Base-by-base conservation (phyloP, 2,329 filamentous ascomycete genomes). In the Sporothrix schenckii region DNA sequence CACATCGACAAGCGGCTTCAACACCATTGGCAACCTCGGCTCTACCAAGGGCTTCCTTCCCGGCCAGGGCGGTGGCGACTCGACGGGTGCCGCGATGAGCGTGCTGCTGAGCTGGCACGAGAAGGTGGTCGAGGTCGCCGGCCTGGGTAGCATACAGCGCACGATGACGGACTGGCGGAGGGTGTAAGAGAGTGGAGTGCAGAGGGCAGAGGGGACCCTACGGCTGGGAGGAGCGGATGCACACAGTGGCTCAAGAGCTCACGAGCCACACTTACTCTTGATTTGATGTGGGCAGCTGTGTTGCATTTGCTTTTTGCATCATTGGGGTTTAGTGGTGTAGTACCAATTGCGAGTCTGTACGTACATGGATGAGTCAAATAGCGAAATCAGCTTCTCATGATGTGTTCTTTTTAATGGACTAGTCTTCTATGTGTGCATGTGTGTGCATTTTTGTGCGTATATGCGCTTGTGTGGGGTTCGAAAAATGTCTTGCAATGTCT, bases 41-140 rank as follows among this genome's bases (percentile, higher is more conserved):
- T 47, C 21, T 39, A 14, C 47, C 47, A 66, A 66, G 63, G 44
- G 61, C 61, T 66, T 53, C 47, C 30, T 66, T 11, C 10, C 47
- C 81, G 88, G 69, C 84, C 87, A 9, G 84, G 83, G 34, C 10
- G 78, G 83, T 50, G 87, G 83, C 78, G 88, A 90, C 78, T 91
- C 92, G 61, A 90, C 92, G 73, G 92, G 92, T 49, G 90, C 93
- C 70, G 91, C 91, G 69, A 98, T 98, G 95, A 98, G 95, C 78
- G 95, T 99, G 67, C 80, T 99, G 78, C 84, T 99, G 75, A 97
- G 93, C 81, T 99, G 95, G 95, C 95, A 99, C 79, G 95, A 99
- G 85, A 99, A 97, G 87, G 87, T 97, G 73, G 93, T 98, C 4
- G 95, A 99, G 77, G 89, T 97, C 77, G 92, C 93, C 50, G 95